Evolutionary conservation across 805 yeast species (phyloP), one percentile per base, ranked within the genome.

Genomic region (Hanseniaspora guilliermondii): DNA sequence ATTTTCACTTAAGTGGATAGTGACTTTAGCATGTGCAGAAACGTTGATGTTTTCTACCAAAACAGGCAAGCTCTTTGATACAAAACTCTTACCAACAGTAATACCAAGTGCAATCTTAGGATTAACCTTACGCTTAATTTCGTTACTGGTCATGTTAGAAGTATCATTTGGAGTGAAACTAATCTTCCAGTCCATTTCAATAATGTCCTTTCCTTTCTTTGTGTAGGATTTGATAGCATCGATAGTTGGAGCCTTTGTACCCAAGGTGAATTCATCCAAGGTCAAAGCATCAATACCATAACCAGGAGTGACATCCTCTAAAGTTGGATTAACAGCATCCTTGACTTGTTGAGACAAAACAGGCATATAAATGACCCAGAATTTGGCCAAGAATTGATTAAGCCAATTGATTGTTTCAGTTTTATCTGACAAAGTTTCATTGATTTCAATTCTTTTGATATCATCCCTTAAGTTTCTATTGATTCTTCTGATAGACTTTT

Each of bases 311-410:
- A 80, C 78, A 62, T 79, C 88, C 47, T 79, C 78, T 63, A 85
- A 68, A 17, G 76, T 72, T 24, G 78, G 81, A 61, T 83, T 84
- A n/a, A 87, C 84, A 61, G 76, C 77, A 48, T 75, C 76, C 66
- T 79, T 74, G 24, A 85, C 94, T 68, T 79, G 80, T 60, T 83
- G 87, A 6, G 88, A 81, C 49, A 85, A 71, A 0, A 85, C 87
- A 33, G 93, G 91, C 95, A 85, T 85, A 62, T 85, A 85, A 57
- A 85, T 83, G 56, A 84, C 85, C 95, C 95, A 85, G 63, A 85
- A 84, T 68, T 85, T 85, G 44, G 81, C 81, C 64, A 85, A 68
- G 62, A 85, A 85, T 24, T 82, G 76, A 62, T 85, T 85, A 61
- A 85, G 66, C 95, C 95, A 85, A 57, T 82, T 79, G 79, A 85